Conservation (phyloP, 805 yeast species). For the Metschnikowia picachoensis region DNA sequence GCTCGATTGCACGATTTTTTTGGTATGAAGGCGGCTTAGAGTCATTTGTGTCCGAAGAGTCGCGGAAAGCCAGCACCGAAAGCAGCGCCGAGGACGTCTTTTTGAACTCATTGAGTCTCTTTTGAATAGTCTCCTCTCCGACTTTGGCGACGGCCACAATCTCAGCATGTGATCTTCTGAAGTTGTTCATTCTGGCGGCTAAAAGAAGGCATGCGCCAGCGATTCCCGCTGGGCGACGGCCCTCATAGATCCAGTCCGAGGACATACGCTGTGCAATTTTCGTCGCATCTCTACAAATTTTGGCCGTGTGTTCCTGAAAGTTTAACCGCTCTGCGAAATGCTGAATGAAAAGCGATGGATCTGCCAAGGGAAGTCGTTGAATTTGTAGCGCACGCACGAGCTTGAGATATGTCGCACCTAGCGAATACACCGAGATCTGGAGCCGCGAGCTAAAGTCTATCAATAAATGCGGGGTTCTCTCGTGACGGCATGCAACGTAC, state of each 20-base stretch:
- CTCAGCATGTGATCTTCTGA: constrained; percentile 86
- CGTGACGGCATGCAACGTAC: constrained; percentile 90
- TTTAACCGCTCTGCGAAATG: constrained; percentile 88
- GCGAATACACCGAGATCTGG: constrained; percentile 86
- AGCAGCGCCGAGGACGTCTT: constrained; percentile 69
- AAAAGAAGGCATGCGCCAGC: constrained; percentile 94
- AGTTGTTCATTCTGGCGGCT: constrained; percentile 96
- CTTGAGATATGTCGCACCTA: constrained; percentile 93
- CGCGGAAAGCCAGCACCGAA: constrained; percentile 72
- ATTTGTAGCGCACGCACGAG: constrained; percentile 85
- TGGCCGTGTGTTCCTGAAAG: constrained; percentile 67
- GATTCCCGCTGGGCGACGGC: constrained; percentile 96
- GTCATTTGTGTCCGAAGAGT: constrained; percentile 36
- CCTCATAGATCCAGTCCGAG: constrained; percentile 93
- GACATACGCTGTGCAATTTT: constrained; percentile 87
- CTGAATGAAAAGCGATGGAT: constrained; percentile 89
- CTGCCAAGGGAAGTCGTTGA: constrained; percentile 77
- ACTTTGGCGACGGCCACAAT: constrained; percentile 94
- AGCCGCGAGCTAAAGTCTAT: constrained; percentile 90
- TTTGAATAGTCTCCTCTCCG: constrained; percentile 89
- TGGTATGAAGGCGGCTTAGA: constrained; percentile 83
- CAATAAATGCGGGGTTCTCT: constrained; percentile 89
- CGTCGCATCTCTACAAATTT: constrained; percentile 84
- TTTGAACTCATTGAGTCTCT: constrained; percentile 83
- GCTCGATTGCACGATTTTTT: constrained; percentile 54